Evolutionary conservation across 805 yeast species (phyloP).

Genomic region (Cyberlindnera subsufficiens): DNA sequence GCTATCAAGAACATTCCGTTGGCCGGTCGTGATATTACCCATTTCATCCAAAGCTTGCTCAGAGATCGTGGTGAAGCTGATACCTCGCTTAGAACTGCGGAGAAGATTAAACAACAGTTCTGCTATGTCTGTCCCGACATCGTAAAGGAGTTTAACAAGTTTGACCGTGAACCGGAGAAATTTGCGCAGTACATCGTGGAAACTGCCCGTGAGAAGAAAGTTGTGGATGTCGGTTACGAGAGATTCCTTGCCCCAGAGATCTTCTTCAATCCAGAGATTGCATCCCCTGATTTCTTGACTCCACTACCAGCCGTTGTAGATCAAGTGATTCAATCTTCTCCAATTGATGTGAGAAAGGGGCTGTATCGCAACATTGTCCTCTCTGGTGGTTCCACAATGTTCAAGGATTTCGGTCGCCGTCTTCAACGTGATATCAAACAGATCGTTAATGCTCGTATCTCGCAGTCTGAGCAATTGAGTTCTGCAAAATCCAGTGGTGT

Average conservation of each 20-base stretch:
- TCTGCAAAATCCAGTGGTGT: constrained; percentile 81
- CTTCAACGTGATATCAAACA: constrained; percentile 89
- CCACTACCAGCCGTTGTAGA: constrained; percentile 97
- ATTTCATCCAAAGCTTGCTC: constrained; percentile 84
- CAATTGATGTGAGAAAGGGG: constrained; percentile 97
- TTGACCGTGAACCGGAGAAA: constrained; percentile 89
- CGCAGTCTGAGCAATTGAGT: constrained; percentile 69
- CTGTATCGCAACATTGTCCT: constrained; percentile 91
- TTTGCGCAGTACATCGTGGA: constrained; percentile 92
- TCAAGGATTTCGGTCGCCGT: constrained; percentile 96
- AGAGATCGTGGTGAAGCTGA: constrained; percentile 97
- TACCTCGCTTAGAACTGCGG: constrained; percentile 92
- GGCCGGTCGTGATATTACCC: constrained; percentile 97
- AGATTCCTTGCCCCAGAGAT: constrained; percentile 98
- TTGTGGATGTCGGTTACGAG: constrained; percentile 95
- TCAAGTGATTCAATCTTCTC: constrained; percentile 89
- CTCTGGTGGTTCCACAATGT: constrained; percentile 98
- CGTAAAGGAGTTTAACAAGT: constrained; percentile 91
- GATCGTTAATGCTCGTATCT: constrained; percentile 84
- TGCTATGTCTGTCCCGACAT: constrained; percentile 98
- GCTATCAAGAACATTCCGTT: constrained; percentile 96
- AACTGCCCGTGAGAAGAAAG: constrained; percentile 51
- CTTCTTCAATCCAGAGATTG: constrained; percentile 96
- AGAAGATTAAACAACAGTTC: constrained; percentile 91
- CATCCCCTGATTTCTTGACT: constrained; percentile 88